Evolutionary conservation across 768 basidiomycete genomes (phyloP).

Genomic region (Russula sp.): DNA sequence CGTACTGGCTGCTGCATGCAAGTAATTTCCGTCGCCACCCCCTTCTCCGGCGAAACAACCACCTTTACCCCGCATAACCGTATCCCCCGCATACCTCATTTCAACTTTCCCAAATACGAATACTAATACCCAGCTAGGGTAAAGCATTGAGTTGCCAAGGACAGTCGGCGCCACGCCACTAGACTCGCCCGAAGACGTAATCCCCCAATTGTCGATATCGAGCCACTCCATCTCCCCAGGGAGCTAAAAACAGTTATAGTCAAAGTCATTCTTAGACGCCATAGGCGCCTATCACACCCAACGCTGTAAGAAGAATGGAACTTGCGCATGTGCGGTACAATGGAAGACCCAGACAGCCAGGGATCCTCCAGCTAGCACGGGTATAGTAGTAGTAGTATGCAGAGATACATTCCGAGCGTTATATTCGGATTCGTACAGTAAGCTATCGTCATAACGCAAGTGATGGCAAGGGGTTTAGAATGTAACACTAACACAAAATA

Average conservation of each 20-base stretch:
- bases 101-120: background rate
- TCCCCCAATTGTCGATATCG: background rate
- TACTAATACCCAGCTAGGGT: background rate
- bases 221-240: background rate
- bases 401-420: background rate
- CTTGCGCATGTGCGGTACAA: background rate
- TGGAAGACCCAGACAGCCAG: background rate
- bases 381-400: constrained; percentile 18
- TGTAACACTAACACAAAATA: background rate
- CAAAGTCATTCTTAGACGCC: background rate
- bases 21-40: no score
- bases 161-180: background rate
- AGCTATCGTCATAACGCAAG: background rate
- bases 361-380: background rate
- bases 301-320: constrained; percentile 9
- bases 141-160: background rate
- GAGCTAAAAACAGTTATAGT: background rate
- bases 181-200: background rate
- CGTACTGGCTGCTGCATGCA: no score
- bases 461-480: background rate
- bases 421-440: constrained; percentile 11
- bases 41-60: no score
- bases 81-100: no score
- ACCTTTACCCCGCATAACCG: no score
- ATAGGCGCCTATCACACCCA: background rate